phyloP scores from a whole-genome alignment of 805 yeast species.

The Starmerella geochares region DNA sequence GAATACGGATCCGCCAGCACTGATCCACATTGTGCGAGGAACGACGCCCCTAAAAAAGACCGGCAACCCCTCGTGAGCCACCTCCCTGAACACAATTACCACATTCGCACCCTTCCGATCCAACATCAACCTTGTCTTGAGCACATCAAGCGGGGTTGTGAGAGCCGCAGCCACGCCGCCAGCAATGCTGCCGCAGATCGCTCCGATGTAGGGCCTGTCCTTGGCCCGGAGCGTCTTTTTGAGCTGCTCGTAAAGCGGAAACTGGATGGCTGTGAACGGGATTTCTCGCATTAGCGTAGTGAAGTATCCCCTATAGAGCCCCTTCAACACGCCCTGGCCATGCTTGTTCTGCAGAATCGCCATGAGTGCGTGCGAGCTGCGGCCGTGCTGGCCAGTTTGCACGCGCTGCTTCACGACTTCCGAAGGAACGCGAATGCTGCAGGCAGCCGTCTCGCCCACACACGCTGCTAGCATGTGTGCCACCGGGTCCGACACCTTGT shows the following conservation, averaged over 20 bases:
- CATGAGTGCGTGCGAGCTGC: slow-evolving; percentile 59
- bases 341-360: slow-evolving; percentile 50
- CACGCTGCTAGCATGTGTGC: slow-evolving; percentile 85
- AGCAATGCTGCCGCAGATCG: slow-evolving; percentile 81
- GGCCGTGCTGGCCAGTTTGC: slow-evolving; percentile 52
- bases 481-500: slow-evolving; percentile 26
- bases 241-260: slow-evolving; percentile 81
- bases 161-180: slow-evolving; percentile 93
- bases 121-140: slow-evolving; percentile 88
- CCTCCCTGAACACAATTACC: slow-evolving; percentile 43
- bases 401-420: slow-evolving; percentile 94
- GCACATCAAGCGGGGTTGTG: slow-evolving; percentile 89
- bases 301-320: slow-evolving; percentile 86
- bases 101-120: slow-evolving; percentile 31
- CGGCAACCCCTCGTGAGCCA: slow-evolving; percentile 53
- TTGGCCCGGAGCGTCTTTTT: slow-evolving; percentile 47
- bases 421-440: slow-evolving; percentile 90
- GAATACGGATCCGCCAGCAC: slow-evolving; percentile 97
- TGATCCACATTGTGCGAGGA: slow-evolving; percentile 94
- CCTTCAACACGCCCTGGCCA: slow-evolving; percentile 69
- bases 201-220: slow-evolving; percentile 60
- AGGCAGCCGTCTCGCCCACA: slow-evolving; percentile 84
- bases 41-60: slow-evolving; percentile 81
- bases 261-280: slow-evolving; percentile 92
- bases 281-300: slow-evolving; percentile 91